Percentiles rank a stretch among this genome's conserved stretches.
Conservation (phyloP, 2,329 filamentous ascomycete genomes). For the Penicillium sp. region DNA sequence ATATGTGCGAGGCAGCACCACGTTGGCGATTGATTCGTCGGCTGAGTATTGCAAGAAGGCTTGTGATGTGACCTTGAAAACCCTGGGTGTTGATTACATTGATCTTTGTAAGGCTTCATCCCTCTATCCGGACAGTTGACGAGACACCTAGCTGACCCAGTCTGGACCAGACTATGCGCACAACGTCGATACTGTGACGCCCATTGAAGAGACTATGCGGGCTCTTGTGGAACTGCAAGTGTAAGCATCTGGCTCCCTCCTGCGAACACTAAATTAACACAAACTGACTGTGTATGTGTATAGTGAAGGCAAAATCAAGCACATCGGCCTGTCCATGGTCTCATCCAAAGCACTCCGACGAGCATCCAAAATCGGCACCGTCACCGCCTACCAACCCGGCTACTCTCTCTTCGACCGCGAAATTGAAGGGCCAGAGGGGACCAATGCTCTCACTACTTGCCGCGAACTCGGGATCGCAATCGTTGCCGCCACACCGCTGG, state of each 20-base stretch:
- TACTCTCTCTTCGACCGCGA: conserved; percentile 46
- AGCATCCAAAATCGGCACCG: conserved; percentile 48
- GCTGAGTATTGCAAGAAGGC: conserved; percentile 24
- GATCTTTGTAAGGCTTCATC: conserved; percentile 33
- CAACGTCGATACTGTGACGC: conserved; percentile 37
- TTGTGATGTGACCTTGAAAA: conserved; percentile 28
- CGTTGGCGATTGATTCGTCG: conserved; percentile 29
- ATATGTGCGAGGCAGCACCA: conserved; percentile 19
- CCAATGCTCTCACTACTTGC: conserved; percentile 15
- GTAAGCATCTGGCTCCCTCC: not conserved
- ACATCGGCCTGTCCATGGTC: conserved; percentile 55
- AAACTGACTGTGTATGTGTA: too few species aligned
- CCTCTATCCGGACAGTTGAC: not conserved
- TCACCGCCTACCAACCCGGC: conserved; percentile 53
- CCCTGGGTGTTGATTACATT: conserved; percentile 42
- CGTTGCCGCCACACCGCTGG: conserved; percentile 16
- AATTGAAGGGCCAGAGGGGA: conserved; percentile 12
- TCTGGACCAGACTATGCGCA: conserved; percentile 37
- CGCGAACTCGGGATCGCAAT: conserved; percentile 19
- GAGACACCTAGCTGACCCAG: not conserved
- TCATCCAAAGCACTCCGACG: conserved; percentile 50
- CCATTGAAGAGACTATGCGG: conserved; percentile 39
- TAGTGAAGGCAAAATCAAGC: conserved; percentile 38
- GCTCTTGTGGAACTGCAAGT: conserved; percentile 42
- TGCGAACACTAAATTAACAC: too few species aligned